Evolutionary conservation across 257 asterid species (phyloP).

Genomic region (Coffea eugenioides): DNA sequence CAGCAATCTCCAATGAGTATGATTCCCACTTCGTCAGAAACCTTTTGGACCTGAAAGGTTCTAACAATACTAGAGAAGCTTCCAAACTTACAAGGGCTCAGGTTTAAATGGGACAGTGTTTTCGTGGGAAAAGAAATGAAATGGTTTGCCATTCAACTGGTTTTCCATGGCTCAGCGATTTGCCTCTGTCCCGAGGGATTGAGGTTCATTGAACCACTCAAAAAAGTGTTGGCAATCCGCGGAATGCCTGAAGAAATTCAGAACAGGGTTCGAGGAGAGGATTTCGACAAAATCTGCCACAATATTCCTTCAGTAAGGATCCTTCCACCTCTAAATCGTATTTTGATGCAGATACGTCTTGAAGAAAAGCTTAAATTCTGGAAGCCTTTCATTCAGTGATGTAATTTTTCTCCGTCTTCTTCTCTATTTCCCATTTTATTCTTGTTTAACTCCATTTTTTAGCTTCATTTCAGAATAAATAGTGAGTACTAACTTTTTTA

Average conservation of each 20-base stretch:
- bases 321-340: neutral
- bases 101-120: neutral
- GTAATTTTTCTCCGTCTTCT: too few relatives aligned
- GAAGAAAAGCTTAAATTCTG: too few relatives aligned
- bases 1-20: neutral
- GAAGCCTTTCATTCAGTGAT: too few relatives aligned
- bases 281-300: neutral
- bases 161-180: conserved; percentile 9
- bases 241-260: neutral
- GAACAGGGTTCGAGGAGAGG: neutral
- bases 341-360: too few relatives aligned
- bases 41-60: neutral
- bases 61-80: conserved; percentile 17
- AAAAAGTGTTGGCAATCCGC: neutral
- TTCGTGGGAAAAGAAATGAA: conserved; percentile 7
- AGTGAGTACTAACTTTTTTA: too few relatives aligned
- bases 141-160: conserved; percentile 1
- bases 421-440: too few relatives aligned
- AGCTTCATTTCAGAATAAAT: too few relatives aligned
- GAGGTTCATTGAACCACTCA: neutral
- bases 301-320: neutral
- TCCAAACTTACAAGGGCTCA: neutral
- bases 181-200: neutral
- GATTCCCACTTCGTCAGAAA: neutral
- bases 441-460: too few relatives aligned